Base-by-base conservation (phyloP, 2,329 filamentous ascomycete species). In the Shiraia bambusicola region DNA sequence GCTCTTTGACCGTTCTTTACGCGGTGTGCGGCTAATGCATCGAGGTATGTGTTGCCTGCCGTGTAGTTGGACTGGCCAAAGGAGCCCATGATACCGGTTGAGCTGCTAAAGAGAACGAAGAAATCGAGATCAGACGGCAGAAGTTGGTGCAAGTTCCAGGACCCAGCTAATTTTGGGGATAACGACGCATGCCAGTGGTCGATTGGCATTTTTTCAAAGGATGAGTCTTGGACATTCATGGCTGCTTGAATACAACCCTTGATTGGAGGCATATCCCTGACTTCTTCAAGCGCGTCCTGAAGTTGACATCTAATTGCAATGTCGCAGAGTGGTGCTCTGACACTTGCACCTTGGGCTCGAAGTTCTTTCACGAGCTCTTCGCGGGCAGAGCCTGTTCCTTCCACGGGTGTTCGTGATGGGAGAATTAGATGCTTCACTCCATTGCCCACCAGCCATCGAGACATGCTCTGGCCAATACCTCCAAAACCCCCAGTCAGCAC, bases 141-240 rank as follows among this genome's bases (percentile, higher is more conserved):
- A 6, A 39, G 34, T 2, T 14, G 17, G 24, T 61, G 55, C 0
- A 72, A 47, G 24, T 63, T 62, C 54, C 66, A 59, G 2, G 66
- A 61, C 2, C 67, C 66, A 4, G 36, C 29, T 6, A 72, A 47
- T 38, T 73, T 72, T 5, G 58, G 45, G 1, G 28, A 22, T 4
- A 56, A 33, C 1, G 44, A 38, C 6, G 37, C 16, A 2, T 36
- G 39, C 48, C 51, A 60, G 16, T 55, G 34, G 4, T 38, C 42
- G 16, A 32, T 16, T 2, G 40, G 37, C 58, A 62, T 61, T 25
- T 50, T 50, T 1, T 52, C 42, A 28, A 58, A 55, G 0, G 51
- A 40, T n/a, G 50, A 40, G 30, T 57, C 53, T 7, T 50, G 28
- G 9, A 55, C 39, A 4, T 51, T 46, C 54, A 60, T 59, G 11